A percentile compares a stretch with the other conserved stretches of the same genome.
phyloP scores from a whole-genome alignment of 192 early-diverging fungal species.

The Podila verticillata region DNA sequence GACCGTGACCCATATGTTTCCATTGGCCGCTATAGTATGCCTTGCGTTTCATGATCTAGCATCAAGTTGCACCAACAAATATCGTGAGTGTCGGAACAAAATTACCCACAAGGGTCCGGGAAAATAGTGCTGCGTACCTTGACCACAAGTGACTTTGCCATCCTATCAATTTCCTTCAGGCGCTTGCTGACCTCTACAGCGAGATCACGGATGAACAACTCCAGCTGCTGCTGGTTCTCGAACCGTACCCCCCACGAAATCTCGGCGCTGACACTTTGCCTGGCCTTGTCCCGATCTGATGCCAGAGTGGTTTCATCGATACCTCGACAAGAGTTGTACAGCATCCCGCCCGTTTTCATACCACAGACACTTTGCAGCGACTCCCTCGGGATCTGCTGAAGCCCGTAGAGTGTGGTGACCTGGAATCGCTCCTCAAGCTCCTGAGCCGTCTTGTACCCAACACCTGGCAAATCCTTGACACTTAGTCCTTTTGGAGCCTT shows the following conservation, averaged over 20 bases:
- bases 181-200: constrained; percentile 71
- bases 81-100: no score
- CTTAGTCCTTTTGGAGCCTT: constrained; percentile 15
- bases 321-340: constrained; percentile 79
- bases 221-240: constrained; percentile 71
- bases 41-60: constrained; percentile 63
- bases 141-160: constrained; percentile 72
- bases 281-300: constrained; percentile 62
- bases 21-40: constrained; percentile 55
- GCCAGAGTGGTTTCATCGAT: constrained; percentile 76
- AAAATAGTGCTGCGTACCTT: constrained; percentile 52
- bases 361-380: constrained; percentile 74
- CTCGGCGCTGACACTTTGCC: constrained; percentile 86
- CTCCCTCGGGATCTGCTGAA: constrained; percentile 50
- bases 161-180: constrained; percentile 62
- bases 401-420: constrained; percentile 57
- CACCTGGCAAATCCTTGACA: constrained; percentile 61
- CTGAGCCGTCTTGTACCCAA: constrained; percentile 46
- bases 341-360: constrained; percentile 70
- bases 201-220: constrained; percentile 75
- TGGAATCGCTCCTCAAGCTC: constrained; percentile 39
- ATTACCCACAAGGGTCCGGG: no score
- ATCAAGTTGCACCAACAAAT: background rate
- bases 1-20: constrained; percentile 76
- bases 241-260: constrained; percentile 92